Conservation (phyloP, 2,329 filamentous ascomycete species). For the Fusarium solani-melongenae region DNA sequence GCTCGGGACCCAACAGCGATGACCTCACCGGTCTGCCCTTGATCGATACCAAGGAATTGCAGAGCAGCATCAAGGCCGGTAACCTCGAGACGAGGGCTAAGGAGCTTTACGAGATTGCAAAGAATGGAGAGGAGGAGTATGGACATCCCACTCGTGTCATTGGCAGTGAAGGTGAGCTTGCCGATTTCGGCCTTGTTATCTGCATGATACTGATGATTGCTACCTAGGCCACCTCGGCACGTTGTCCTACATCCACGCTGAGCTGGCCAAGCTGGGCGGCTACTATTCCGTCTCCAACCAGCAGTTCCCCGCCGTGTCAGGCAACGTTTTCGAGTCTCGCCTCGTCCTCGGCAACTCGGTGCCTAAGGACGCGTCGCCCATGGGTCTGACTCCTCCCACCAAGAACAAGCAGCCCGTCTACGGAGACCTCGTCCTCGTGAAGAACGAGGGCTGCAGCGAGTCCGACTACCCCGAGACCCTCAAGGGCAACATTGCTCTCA, state of each 20-base stretch:
- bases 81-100: conserved; percentile 70
- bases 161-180: conserved; percentile 67
- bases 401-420: conserved; percentile 67
- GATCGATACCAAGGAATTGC: conserved; percentile 65
- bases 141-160: conserved; percentile 78
- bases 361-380: conserved; percentile 62
- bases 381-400: conserved; percentile 76
- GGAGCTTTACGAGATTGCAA: conserved; percentile 71
- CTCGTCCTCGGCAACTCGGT: conserved; percentile 66
- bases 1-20: conserved; percentile 20
- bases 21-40: conserved; percentile 50
- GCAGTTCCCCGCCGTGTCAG: conserved; percentile 70
- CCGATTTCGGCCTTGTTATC: conserved; percentile 2
- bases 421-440: conserved; percentile 69
- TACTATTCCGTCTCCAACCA: conserved; percentile 75
- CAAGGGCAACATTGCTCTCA: conserved; percentile 74
- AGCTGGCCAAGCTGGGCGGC: conserved; percentile 63
- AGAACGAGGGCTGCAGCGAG: conserved; percentile 71
- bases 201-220: conserved; percentile 16
- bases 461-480: conserved; percentile 71
- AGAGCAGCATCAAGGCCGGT: conserved; percentile 65
- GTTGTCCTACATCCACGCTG: conserved; percentile 69
- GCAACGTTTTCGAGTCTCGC: conserved; percentile 68
- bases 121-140: conserved; percentile 68
- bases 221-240: conserved; percentile 73